Percentiles rank a stretch among this genome's conserved stretches.
phyloP scores from a whole-genome alignment of 371 early-diverging fungal species.

The Blakeslea trispora region DNA sequence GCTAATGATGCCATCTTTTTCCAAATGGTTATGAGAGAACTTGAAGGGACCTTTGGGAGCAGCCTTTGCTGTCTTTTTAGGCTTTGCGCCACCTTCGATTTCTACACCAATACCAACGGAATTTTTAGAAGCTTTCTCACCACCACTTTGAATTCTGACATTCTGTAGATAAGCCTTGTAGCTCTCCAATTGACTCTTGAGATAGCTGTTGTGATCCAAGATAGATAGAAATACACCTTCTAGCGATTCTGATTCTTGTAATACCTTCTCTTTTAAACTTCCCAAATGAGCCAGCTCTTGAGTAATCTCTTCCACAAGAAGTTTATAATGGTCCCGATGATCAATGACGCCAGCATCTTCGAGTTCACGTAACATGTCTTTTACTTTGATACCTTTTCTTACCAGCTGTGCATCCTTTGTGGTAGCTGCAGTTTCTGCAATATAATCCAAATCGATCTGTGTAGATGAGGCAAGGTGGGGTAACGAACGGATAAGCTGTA shows the following conservation, averaged over 20 bases:
- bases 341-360: conserved; percentile 74
- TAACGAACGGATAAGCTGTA: conserved; percentile 85
- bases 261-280: conserved; percentile 76
- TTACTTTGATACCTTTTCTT: conserved; percentile 87
- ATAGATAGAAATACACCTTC: conserved; percentile 90
- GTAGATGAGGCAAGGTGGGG: conserved; percentile 54
- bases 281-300: conserved; percentile 86
- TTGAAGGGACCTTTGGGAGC: conserved; percentile 67
- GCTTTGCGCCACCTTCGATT: conserved; percentile 25
- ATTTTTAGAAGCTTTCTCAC: conserved; percentile 45
- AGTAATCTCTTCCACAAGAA: conserved; percentile 82
- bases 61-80: conserved; percentile 40
- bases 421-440: conserved; percentile 84
- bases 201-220: conserved; percentile 91
- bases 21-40: conserved; percentile 83
- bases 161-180: conserved; percentile 96
- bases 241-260: conserved; percentile 75
- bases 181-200: conserved; percentile 85
- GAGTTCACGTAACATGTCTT: conserved; percentile 85
- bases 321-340: conserved; percentile 65
- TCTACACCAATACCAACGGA: conserved; percentile 53
- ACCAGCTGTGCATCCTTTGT: conserved; percentile 83
- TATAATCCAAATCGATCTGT: conserved; percentile 61
- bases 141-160: conserved; percentile 84
- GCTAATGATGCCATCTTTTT: conserved; percentile 90